Evolutionary conservation across 2,329 filamentous ascomycete genomes (phyloP).

Genomic region (Chaetomiaceae sp.): DNA sequence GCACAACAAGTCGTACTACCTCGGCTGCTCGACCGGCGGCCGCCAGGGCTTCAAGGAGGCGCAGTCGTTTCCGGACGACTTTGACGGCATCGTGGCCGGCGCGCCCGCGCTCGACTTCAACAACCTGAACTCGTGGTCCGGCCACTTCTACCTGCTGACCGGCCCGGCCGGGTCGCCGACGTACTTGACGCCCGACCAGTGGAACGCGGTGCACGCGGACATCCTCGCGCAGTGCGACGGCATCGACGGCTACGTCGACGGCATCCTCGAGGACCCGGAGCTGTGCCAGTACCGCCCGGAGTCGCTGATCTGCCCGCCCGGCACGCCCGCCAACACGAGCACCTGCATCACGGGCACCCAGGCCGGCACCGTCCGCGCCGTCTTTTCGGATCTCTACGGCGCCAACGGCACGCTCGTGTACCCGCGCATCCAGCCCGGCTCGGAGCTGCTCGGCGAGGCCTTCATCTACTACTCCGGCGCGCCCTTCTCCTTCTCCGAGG

Average conservation of each 20-base stretch:
- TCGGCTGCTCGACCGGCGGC: constrained; percentile 49
- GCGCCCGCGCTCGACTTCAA: constrained; percentile 28
- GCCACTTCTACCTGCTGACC: constrained; percentile 38
- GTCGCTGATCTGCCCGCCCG: constrained; percentile 26
- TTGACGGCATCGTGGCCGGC: constrained; percentile 46
- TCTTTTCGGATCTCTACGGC: constrained; percentile 37
- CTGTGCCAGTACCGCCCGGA: constrained; percentile 33
- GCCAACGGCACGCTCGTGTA: constrained; percentile 40
- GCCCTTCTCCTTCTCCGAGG: constrained; percentile 37
- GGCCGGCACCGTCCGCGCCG: constrained; percentile 35
- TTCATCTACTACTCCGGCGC: constrained; percentile 32
- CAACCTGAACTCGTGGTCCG: constrained; percentile 25
- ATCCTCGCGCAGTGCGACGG: constrained; percentile 37
- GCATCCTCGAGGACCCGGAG: constrained; percentile 36
- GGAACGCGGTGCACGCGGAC: constrained; percentile 33
- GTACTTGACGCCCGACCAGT: constrained; percentile 36
- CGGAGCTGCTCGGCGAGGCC: constrained; percentile 33
- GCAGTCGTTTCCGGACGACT: constrained; percentile 46
- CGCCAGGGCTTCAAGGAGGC: constrained; percentile 45
- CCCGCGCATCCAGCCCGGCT: constrained; percentile 45
- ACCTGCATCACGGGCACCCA: constrained; percentile 30
- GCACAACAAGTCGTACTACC: constrained; percentile 40
- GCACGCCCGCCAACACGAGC: constrained; percentile 33
- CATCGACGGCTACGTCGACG: constrained; percentile 35
- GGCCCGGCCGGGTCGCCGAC: constrained; percentile 34